Evolutionary conservation across 306 rosid genomes (phyloP), one percentile per base, ranked within the genome.

Genomic region (Lathyrus tuberosus): DNA sequence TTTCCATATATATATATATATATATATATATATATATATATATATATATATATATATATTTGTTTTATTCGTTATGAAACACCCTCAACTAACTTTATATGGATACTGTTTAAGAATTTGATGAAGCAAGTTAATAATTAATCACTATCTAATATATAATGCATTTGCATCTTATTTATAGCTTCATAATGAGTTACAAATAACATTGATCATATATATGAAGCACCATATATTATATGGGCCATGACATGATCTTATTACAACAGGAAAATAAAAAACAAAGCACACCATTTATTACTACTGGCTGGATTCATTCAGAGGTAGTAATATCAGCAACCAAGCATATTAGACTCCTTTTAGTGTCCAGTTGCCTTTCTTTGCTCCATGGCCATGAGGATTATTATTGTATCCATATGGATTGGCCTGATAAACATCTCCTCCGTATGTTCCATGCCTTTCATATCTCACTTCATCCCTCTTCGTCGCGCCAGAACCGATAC

Each of bases 401-500:
- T 62, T 57, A 0, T 15, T 52, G 38, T 26, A 79, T 38, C 33
- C 81, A 47, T 67, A 74, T 35, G 49, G 62, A 49, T 67, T 49
- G 44, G 62, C 53, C 33, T 59, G 30, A 58, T 12, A 15, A 6
- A 16, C 49, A 31, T 68, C 53, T 10, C 75, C 74, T 24, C 82
- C 83, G 10, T 12, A 22, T 6, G 33, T 8, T 24, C 60, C 60
- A 42, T 37, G 69, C 4, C 31, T 51, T 48, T 73, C 72, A 15
- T 66, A 67, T 61, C 73, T 80, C 68, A 58, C 74, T 73, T 75
- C 84, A 46, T 76, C 78, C 65, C 46, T 24, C 28, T 52, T 82
- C 75, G 5, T 9, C 7, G 7, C 28, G 14, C 57, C 57, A 18
- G 58, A 3, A 9, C 64, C 72, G n/a, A 18, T 48, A 78, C 28